These are phyloP conservation scores for Phytophthora ramorum DNA, from an alignment of 352 stramenopile species.

Conservation along the genomic window DNA sequence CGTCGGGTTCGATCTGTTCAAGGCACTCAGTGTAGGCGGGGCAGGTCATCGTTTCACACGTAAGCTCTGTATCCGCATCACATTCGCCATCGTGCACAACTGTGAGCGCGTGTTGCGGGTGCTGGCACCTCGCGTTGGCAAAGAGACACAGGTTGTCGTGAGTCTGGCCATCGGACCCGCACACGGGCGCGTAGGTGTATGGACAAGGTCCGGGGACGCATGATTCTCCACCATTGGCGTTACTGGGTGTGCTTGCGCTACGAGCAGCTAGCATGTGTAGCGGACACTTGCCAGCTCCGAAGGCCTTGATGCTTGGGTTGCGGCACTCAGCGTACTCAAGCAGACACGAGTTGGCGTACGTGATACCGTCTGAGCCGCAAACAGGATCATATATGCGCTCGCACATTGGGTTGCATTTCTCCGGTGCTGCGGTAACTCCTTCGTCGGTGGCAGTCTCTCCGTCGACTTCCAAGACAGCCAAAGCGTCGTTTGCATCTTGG, in stretches of 20 bases:
- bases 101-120: slow-evolving; percentile 32
- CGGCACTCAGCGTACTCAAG: slow-evolving; percentile 56
- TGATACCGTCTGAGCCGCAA: slow-evolving; percentile 68
- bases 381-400: slow-evolving; percentile 52
- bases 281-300: slow-evolving; percentile 53
- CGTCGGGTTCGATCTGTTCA: slow-evolving; percentile 35
- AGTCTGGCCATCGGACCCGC: slow-evolving; percentile 49
- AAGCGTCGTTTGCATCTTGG: background rate
- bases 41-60: slow-evolving; percentile 56
- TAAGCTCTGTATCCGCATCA: slow-evolving; percentile 46
- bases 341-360: slow-evolving; percentile 70
- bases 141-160: slow-evolving; percentile 54
- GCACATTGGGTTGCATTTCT: slow-evolving; percentile 63
- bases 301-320: slow-evolving; percentile 39
- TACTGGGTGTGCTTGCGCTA: slow-evolving; percentile 9
- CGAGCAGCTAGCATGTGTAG: slow-evolving; percentile 31
- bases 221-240: slow-evolving; percentile 9
- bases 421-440: slow-evolving; percentile 7
- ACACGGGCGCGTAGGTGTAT: slow-evolving; percentile 41
- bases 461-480: slow-evolving; percentile 26
- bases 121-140: slow-evolving; percentile 37
- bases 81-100: slow-evolving; percentile 58
- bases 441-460: slow-evolving; percentile 2
- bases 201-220: slow-evolving; percentile 57
- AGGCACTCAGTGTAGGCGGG: slow-evolving; percentile 50